phyloP scores from a whole-genome alignment of 176 grass and related monocot genomes.

The Neostapfia colusana region DNA sequence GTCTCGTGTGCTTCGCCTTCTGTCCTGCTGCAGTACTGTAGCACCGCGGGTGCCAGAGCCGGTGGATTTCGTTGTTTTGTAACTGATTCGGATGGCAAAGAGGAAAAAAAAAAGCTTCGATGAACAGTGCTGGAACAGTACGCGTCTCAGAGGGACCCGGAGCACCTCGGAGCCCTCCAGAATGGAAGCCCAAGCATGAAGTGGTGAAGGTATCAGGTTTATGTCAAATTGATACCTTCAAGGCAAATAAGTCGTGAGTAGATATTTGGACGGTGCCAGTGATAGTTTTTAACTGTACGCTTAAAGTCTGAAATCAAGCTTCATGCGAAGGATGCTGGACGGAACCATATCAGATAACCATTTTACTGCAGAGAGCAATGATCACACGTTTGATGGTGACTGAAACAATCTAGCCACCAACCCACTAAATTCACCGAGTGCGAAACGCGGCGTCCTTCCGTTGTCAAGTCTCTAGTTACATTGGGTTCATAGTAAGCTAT shows the following conservation, averaged over 20 bases:
- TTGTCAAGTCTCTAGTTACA: no score
- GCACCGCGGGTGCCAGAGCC: no score
- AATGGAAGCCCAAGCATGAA: neutral
- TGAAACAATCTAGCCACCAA: slow-evolving; percentile 43
- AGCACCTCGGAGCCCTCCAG: slow-evolving; percentile 13
- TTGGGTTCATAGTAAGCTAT: no score
- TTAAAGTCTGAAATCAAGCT: slow-evolving; percentile 19
- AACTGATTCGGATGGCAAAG: no score
- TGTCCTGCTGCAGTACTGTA: no score
- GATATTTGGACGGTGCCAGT: neutral
- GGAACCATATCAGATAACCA: no score
- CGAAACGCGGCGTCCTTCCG: no score
- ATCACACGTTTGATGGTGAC: slow-evolving; percentile 25
- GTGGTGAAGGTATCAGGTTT: slow-evolving; percentile 19
- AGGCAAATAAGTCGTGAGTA: slow-evolving; percentile 28
- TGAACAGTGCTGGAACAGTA: neutral
- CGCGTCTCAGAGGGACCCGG: slow-evolving; percentile 12
- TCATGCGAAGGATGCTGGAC: slow-evolving; percentile 21
- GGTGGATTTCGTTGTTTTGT: no score
- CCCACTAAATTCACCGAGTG: slow-evolving; percentile 51
- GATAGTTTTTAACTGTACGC: neutral
- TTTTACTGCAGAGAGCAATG: slow-evolving; percentile 30
- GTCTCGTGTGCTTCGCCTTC: no score
- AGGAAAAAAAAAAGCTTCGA: no score
- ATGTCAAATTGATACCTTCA: slow-evolving; percentile 37